Base-by-base conservation (phyloP, 371 early-diverging fungal species). In the Haplosporangium sp. region DNA sequence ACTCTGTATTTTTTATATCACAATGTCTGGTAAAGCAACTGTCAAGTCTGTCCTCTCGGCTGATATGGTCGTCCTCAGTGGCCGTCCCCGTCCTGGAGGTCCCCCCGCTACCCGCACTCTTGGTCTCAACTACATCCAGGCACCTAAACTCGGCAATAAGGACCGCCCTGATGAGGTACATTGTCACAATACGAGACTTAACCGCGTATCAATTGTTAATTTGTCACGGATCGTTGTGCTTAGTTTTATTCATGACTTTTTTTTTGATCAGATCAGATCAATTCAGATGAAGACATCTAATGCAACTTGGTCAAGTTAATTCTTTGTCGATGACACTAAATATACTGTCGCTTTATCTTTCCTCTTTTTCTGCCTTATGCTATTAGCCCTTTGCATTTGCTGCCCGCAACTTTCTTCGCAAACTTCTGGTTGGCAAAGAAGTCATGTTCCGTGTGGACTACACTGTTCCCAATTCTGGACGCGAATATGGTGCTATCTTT, bases 31-130 rank as follows among this genome's bases (percentile, higher is more conserved):
- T 56, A 71, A 86, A 74, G 93, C 91, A 58, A 73, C 86, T 1
- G 94, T 94, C 54, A 98, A 98, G 80, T 90, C 85, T 50, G 95
- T 96, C 36, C 85, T 98, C 56, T 95, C 96, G 8, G 97, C 96
- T 48, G 97, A 97, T 85, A 93, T 95, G 57, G 88, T 98, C 47
- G 90, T 96, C 68, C 86, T 98, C 42, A 86, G 95, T 55, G 95
- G 95, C 18, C 87, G 87, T 36, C 92, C 92, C 53, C 89, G 93
- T 62, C 83, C 86, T 48, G 89, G 90, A 62, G 93, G 92, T 7
- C 95, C 96, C 43, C 96, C 98, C 18, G 86, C 93, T 2, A 98
- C 97, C 79, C 86, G 91, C 53, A 83, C 92, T 29, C 81, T 98
- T 42, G 93, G 92, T n/a, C 86, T 97, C 21, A 89, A 93, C 59